These are phyloP conservation scores for Amoebophrya sp. DNA, from an alignment of 169 alveolate species.

Conservation along the genomic window DNA sequence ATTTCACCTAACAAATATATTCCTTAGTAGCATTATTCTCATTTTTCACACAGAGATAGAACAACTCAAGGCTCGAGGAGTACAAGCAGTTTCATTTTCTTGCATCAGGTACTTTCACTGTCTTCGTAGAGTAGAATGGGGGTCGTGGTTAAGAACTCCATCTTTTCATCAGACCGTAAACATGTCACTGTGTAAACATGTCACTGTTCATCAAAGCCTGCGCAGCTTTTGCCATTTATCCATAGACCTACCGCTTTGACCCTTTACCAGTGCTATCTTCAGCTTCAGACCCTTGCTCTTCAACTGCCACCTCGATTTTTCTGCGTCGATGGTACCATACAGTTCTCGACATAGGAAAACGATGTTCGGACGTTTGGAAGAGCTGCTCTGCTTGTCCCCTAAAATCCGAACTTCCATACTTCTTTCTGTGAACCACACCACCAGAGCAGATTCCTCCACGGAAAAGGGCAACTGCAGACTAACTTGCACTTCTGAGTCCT, in stretches of 20 bases:
- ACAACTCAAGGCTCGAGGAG: no score
- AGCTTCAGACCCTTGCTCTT: background rate
- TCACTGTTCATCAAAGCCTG: background rate
- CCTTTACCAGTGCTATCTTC: background rate
- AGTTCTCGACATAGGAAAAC: slow-evolving; percentile 17
- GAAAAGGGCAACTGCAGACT: background rate
- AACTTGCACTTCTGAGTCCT: background rate
- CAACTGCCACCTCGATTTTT: background rate
- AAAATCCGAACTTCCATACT: background rate
- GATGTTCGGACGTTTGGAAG: no score
- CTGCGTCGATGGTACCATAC: background rate
- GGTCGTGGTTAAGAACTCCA: no score
- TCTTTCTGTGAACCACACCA: background rate
- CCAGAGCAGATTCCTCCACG: background rate
- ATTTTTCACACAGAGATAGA: no score
- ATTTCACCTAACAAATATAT: no score
- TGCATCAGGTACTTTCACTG: no score
- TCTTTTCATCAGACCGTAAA: no score
- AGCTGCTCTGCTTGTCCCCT: no score
- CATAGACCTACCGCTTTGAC: background rate
- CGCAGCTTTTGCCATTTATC: background rate
- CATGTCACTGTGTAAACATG: background rate
- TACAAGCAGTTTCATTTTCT: no score
- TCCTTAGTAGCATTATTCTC: no score
- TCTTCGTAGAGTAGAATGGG: no score